A percentile compares a stretch with the other conserved stretches of the same genome.
Evolutionary conservation across 2,329 filamentous ascomycete genomes (phyloP).

Genomic region (Colletotrichum salicis): DNA sequence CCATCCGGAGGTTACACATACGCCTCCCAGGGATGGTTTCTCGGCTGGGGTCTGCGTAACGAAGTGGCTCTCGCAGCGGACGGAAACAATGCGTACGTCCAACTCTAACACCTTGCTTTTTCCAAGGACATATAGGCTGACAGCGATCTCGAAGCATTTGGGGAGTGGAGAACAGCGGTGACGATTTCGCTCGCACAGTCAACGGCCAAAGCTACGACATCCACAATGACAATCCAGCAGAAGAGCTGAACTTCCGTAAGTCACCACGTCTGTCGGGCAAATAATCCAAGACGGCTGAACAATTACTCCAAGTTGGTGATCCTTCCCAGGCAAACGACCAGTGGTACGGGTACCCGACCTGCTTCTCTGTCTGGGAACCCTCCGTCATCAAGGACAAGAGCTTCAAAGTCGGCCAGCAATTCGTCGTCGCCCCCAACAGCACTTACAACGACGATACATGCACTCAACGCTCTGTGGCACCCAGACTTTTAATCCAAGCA

Average conservation of each 20-base stretch:
- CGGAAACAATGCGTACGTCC: slow-evolving; percentile 42
- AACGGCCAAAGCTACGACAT: slow-evolving; percentile 59
- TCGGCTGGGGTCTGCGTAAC: slow-evolving; percentile 64
- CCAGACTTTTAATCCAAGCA: slow-evolving; percentile 65
- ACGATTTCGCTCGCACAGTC: slow-evolving; percentile 61
- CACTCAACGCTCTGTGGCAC: slow-evolving; percentile 44
- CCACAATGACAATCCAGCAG: slow-evolving; percentile 70
- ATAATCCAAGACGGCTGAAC: background rate
- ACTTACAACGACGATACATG: slow-evolving; percentile 51
- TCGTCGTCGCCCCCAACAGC: slow-evolving; percentile 48
- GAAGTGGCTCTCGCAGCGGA: slow-evolving; percentile 70
- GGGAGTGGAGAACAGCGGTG: slow-evolving; percentile 64
- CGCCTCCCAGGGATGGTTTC: slow-evolving; percentile 51
- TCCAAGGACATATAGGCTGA: background rate
- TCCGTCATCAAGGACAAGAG: slow-evolving; percentile 45
- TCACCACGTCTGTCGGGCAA: background rate
- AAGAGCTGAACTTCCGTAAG: slow-evolving; percentile 71
- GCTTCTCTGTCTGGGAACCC: slow-evolving; percentile 66
- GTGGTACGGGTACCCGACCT: slow-evolving; percentile 70
- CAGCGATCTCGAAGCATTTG: slow-evolving; percentile 46
- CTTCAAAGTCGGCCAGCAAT: slow-evolving; percentile 48
- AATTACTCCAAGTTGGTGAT: slow-evolving; percentile 41
- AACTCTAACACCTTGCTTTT: background rate
- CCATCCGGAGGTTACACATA: slow-evolving; percentile 50
- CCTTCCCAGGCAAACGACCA: slow-evolving; percentile 42